These are phyloP conservation scores for Yamadazyma kanchanaburiensis DNA, from an alignment of 1,139 yeast species.

Conservation along the genomic window DNA sequence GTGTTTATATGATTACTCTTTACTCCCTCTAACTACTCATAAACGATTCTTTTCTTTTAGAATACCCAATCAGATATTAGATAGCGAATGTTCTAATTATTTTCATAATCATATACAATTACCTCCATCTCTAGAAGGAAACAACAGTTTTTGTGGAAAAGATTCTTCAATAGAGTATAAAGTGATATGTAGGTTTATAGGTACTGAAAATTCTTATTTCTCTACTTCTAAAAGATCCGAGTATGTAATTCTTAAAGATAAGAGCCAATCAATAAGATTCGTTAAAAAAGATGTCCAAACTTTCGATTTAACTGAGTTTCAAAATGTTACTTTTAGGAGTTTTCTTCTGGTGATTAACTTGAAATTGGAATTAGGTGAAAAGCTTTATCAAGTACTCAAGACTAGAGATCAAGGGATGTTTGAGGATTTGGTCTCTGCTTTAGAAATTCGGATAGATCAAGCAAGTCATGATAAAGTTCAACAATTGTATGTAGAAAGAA, in stretches of 20 bases:
- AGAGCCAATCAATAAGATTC: constrained; percentile 23
- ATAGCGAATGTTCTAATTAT: constrained; percentile 34
- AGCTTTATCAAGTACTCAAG: constrained; percentile 4
- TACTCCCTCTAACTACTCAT: constrained; percentile 15
- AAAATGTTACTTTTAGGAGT: constrained; percentile 21
- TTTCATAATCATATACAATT: constrained; percentile 32
- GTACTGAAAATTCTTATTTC: constrained; percentile 30
- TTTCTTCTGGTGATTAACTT: constrained; percentile 26
- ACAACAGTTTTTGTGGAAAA: constrained; percentile 21
- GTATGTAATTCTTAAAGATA: constrained; percentile 36
- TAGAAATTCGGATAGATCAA: constrained; percentile 5
- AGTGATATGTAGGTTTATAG: constrained; percentile 39
- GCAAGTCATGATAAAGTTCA: constrained; percentile 5
- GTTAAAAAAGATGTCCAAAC: constrained; percentile 10
- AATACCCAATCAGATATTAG: constrained; percentile 37
- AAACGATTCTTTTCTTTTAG: constrained; percentile 43
- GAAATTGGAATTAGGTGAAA: constrained; percentile 13
- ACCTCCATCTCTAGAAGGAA: constrained; percentile 37
- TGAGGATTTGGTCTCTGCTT: constrained; percentile 5
- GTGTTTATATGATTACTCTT: constrained; percentile 16
- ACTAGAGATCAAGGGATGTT: constrained; percentile 1
- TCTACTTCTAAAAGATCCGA: constrained; percentile 34
- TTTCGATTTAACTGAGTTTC: constrained; percentile 4
- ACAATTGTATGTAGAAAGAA: constrained; percentile 10
- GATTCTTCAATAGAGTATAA: constrained; percentile 35